Percentiles rank a stretch among this genome's conserved stretches.
phyloP scores from a whole-genome alignment of 371 early-diverging fungal genomes.

The Phascolomyces articulosus region DNA sequence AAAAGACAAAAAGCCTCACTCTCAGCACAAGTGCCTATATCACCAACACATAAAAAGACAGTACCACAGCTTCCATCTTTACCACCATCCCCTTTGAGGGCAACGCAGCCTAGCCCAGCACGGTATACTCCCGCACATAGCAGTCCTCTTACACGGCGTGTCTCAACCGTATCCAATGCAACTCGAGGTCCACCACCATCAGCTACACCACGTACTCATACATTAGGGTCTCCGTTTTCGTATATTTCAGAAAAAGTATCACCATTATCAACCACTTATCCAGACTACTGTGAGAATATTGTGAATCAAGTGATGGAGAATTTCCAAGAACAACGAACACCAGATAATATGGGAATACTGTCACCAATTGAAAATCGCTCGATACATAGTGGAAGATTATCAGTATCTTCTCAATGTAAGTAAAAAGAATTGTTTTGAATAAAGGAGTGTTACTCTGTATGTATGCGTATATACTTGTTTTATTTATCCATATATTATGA shows the following conservation, averaged over 20 bases:
- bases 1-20: neutral
- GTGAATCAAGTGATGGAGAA: constrained; percentile 11
- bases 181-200: neutral
- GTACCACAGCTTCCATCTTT: neutral
- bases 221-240: neutral
- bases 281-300: constrained; percentile 10
- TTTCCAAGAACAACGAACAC: constrained; percentile 12
- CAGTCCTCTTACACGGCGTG: no score
- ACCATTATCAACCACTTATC: constrained; percentile 4
- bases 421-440: no score
- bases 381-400: neutral
- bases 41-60: no score
- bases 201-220: neutral
- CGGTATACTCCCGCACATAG: no score
- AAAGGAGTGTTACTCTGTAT: no score
- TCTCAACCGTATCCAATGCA: no score
- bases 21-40: neutral
- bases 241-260: constrained; percentile 13
- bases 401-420: neutral
- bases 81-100: neutral
- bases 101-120: no score
- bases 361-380: neutral
- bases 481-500: no score
- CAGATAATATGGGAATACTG: neutral
- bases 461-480: no score